Percentiles rank a stretch among this genome's conserved stretches.
These are phyloP conservation scores for Alnus glutinosa DNA, from an alignment of 306 rosid species.

Conservation along the genomic window DNA sequence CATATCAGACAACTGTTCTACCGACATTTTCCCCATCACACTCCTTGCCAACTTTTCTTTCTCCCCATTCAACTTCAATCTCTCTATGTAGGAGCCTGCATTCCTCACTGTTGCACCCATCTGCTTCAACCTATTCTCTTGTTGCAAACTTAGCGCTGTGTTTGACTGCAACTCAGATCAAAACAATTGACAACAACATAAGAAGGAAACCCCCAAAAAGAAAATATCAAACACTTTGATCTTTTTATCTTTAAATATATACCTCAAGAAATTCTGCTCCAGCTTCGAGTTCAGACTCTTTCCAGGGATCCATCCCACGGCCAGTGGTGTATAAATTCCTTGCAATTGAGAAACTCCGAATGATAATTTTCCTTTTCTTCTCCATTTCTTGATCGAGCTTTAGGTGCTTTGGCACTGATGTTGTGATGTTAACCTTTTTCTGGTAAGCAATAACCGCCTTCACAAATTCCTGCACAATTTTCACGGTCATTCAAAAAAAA, in stretches of 20 bases:
- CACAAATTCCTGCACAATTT: constrained; percentile 70
- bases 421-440: constrained; percentile 53
- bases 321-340: constrained; percentile 59
- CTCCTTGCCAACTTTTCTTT: constrained; percentile 65
- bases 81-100: constrained; percentile 66
- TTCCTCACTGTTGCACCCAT: constrained; percentile 98
- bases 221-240: neutral
- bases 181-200: neutral
- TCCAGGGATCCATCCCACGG: constrained; percentile 29
- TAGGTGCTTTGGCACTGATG: constrained; percentile 40
- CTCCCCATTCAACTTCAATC: constrained; percentile 61
- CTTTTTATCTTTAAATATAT: neutral
- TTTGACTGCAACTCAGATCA: constrained; percentile 58
- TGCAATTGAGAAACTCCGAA: constrained; percentile 80
- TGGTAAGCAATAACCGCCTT: constrained; percentile 82
- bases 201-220: neutral
- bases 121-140: constrained; percentile 81
- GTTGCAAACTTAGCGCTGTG: constrained; percentile 77
- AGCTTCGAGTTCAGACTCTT: constrained; percentile 73
- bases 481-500: neutral
- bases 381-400: constrained; percentile 71
- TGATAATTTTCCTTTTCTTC: constrained; percentile 54
- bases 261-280: constrained; percentile 93
- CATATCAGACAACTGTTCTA: constrained; percentile 74
- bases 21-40: constrained; percentile 75